phyloP scores from a whole-genome alignment of 176 grass and related monocot species.

The Eremochloa ophiuroides region DNA sequence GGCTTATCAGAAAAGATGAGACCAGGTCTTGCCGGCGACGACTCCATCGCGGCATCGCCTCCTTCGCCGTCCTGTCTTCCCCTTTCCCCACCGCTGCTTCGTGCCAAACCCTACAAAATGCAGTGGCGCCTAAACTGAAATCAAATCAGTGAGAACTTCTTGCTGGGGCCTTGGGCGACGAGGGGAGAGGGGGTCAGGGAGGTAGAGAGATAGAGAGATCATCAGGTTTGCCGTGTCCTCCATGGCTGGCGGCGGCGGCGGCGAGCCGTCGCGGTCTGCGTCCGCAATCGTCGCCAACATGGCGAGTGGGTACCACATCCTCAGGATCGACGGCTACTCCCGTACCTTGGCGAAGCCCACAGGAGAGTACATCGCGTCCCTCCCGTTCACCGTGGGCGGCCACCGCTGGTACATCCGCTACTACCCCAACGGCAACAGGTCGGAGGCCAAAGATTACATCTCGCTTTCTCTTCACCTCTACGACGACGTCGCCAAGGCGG shows the following conservation, averaged over 20 bases:
- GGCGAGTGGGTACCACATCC: not conserved
- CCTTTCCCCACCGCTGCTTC: not conserved
- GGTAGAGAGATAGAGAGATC: not conserved
- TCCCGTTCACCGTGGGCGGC: not conserved
- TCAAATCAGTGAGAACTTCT: not conserved
- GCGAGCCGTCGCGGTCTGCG: not conserved
- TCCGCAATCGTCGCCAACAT: not conserved
- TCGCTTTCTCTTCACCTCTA: slow-evolving; percentile 7
- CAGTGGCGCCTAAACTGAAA: not conserved
- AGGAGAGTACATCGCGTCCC: not conserved
- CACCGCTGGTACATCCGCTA: slow-evolving; percentile 10
- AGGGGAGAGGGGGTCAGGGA: not conserved
- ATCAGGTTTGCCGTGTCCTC: not conserved
- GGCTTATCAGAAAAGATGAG: not conserved
- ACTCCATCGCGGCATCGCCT: not conserved
- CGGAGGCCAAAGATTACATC: not conserved
- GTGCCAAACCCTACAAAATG: not conserved
- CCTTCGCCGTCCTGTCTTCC: not conserved
- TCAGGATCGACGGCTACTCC: not conserved
- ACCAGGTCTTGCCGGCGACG: no score
- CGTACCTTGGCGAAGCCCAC: not conserved
- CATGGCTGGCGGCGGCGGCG: not conserved
- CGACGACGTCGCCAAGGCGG: not conserved
- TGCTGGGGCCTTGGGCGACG: not conserved
- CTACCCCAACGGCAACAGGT: not conserved